These are phyloP conservation scores for Sporothrix brasiliensis DNA, from an alignment of 2,329 filamentous ascomycete species.

Conservation along the genomic window DNA sequence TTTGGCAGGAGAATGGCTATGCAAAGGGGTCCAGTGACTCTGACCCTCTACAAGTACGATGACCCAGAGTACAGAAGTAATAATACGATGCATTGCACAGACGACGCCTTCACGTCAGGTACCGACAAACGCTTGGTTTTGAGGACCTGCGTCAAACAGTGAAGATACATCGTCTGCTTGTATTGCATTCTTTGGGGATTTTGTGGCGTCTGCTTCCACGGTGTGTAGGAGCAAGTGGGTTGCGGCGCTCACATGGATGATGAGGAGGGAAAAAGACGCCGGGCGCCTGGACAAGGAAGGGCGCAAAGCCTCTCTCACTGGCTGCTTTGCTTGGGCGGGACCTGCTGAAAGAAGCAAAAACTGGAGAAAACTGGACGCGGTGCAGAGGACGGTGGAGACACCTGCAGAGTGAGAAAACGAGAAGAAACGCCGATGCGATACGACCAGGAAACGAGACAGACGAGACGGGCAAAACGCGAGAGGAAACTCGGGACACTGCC, in stretches of 20 bases:
- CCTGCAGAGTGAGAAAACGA: background rate
- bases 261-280: too few species aligned
- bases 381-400: background rate
- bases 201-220: background rate
- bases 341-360: slow-evolving; percentile 8
- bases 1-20: background rate
- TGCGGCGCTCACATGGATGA: background rate
- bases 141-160: background rate
- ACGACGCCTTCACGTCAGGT: background rate
- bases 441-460: background rate
- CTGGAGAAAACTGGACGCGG: slow-evolving; percentile 7
- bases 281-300: background rate
- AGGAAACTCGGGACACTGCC: background rate
- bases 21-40: background rate
- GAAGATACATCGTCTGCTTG: background rate
- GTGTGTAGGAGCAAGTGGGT: background rate
- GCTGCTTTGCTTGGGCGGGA: background rate
- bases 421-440: slow-evolving; percentile 14
- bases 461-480: background rate
- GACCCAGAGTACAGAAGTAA: too few species aligned
- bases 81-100: too few species aligned
- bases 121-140: background rate
- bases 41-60: background rate
- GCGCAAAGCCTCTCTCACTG: background rate
- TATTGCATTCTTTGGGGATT: background rate